phyloP scores from a whole-genome alignment of 805 yeast species.

The Diddensiella caesifluorescens region DNA sequence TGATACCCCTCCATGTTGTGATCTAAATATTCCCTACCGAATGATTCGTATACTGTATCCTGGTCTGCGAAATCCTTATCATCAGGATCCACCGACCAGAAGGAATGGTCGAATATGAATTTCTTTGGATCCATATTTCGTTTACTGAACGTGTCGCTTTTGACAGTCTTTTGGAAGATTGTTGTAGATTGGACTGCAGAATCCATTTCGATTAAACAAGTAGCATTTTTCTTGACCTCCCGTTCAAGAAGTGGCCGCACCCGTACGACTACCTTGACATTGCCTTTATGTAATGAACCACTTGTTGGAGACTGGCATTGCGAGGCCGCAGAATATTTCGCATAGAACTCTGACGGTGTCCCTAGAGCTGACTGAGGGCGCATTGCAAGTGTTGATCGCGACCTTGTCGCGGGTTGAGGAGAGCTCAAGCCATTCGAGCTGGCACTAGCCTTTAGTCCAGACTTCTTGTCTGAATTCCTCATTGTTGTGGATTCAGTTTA shows the following conservation, averaged over 20 bases:
- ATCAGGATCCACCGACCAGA: constrained; percentile 42
- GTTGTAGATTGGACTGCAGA: constrained; percentile 19
- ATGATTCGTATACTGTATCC: constrained; percentile 42
- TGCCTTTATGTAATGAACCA: constrained; percentile 20
- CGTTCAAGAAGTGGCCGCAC: constrained; percentile 34
- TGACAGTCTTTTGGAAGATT: constrained; percentile 15
- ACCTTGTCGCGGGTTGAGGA: too few species aligned
- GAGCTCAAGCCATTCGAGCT: too few species aligned
- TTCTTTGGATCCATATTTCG: constrained; percentile 32
- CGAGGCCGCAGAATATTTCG: too few species aligned
- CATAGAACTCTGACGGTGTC: constrained; percentile 5
- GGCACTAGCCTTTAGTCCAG: too few species aligned
- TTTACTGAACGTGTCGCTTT: constrained; percentile 16
- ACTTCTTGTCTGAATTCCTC: too few species aligned
- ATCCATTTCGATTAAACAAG: constrained; percentile 19
- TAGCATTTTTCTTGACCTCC: constrained; percentile 17
- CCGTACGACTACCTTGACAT: constrained; percentile 38
- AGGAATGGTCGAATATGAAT: constrained; percentile 48
- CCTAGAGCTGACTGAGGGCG: constrained; percentile 11
- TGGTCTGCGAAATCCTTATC: constrained; percentile 44
- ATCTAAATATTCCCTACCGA: constrained; percentile 55
- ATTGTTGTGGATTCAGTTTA: too few species aligned
- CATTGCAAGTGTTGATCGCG: too few species aligned
- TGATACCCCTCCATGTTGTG: constrained; percentile 67
- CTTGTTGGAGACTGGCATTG: too few species aligned